Conservation (phyloP, 2,329 filamentous ascomycete species). For the Volutella citrinella region DNA sequence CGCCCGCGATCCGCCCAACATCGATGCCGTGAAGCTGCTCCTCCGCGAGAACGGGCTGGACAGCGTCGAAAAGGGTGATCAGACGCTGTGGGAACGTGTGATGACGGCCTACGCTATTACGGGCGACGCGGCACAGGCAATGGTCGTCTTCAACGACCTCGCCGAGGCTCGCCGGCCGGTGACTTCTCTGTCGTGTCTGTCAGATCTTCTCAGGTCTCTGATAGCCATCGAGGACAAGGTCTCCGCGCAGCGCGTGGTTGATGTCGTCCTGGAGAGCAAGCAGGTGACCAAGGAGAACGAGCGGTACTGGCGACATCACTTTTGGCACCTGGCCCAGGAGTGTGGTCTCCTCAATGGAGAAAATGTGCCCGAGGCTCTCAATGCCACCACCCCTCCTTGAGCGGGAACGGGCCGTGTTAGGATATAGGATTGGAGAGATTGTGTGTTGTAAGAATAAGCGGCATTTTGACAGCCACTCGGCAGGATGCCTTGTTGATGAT, state of each 20-base stretch:
- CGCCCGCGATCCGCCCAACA: slow-evolving; percentile 52
- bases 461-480: too few relatives aligned
- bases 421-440: too few relatives aligned
- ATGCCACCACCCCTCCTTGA: too few relatives aligned
- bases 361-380: slow-evolving; percentile 17
- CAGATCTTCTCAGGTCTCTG: slow-evolving; percentile 38
- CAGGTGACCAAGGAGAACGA: slow-evolving; percentile 19
- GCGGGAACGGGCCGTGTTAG: too few relatives aligned
- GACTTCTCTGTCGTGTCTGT: slow-evolving; percentile 41
- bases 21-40: slow-evolving; percentile 57
- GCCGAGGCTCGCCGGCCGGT: slow-evolving; percentile 35
- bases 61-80: slow-evolving; percentile 43
- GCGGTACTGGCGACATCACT: slow-evolving; percentile 46
- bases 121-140: slow-evolving; percentile 48
- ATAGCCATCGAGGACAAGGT: slow-evolving; percentile 20
- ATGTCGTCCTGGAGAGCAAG: slow-evolving; percentile 26
- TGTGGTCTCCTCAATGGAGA: slow-evolving; percentile 34
- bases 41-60: slow-evolving; percentile 53
- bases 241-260: slow-evolving; percentile 32
- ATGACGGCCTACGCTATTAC: slow-evolving; percentile 62
- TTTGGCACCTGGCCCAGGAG: slow-evolving; percentile 46
- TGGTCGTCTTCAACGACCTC: slow-evolving; percentile 47
- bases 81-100: slow-evolving; percentile 67
- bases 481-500: too few relatives aligned
- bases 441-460: too few relatives aligned